These are phyloP conservation scores for Panicum hallii DNA, from an alignment of 202 grass and related monocot genomes.

Conservation along the genomic window DNA sequence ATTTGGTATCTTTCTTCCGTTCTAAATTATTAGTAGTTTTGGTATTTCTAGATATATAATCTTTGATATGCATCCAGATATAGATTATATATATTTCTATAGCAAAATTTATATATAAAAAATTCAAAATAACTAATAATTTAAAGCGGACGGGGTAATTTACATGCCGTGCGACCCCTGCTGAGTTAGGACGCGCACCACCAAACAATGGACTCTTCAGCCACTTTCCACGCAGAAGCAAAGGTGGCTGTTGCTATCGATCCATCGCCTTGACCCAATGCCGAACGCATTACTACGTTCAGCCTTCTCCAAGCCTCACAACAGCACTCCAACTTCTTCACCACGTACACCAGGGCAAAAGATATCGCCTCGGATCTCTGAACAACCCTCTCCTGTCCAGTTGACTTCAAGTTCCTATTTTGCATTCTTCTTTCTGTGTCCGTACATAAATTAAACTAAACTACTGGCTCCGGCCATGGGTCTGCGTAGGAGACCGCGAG, in stretches of 20 bases:
- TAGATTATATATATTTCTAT: too few relatives aligned
- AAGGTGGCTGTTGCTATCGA: background rate
- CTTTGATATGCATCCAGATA: too few relatives aligned
- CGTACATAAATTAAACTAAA: background rate
- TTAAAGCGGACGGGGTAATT: too few relatives aligned
- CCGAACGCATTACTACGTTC: background rate
- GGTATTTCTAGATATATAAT: too few relatives aligned
- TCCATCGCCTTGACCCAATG: background rate
- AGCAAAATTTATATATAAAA: too few relatives aligned
- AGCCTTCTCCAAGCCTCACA: background rate
- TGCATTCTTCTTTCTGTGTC: background rate
- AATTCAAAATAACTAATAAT: too few relatives aligned
- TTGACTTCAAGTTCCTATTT: background rate
- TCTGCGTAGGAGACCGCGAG: background rate
- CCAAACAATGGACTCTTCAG: background rate
- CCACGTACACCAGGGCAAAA: background rate
- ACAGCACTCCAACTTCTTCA: background rate
- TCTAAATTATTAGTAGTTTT: too few relatives aligned
- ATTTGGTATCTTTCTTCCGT: too few relatives aligned
- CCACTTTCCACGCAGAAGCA: background rate
- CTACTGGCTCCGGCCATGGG: background rate
- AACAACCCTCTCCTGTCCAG: background rate
- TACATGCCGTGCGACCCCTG: background rate
- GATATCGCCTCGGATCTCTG: background rate
- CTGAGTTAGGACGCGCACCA: slow-evolving; percentile 15